Base-by-base conservation (phyloP, 2,329 filamentous ascomycete genomes). In the Beauveria medogensis region DNA sequence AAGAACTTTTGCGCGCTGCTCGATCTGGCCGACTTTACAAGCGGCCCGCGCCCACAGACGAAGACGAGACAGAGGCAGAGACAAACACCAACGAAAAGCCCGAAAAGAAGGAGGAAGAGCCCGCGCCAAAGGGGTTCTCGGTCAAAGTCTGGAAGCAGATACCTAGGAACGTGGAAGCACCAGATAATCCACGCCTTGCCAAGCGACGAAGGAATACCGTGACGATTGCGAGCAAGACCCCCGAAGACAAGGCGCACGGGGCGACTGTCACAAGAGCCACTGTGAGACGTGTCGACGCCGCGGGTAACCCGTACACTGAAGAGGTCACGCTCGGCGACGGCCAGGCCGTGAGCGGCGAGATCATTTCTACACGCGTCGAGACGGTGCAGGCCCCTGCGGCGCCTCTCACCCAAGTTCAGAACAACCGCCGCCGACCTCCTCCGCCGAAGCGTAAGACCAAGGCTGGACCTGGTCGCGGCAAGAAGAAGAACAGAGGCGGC, bases 361-460 rank as follows among this genome's bases (percentile, higher is more conserved):
- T 96, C 55, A 83, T 91, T 62, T 80, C 82, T 0, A 84, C 82
- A 1, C 80, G 80, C 7, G 75, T 84, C 18, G 78, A 85, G 41
- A 74, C 46, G 1, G 12, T 63, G 16, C 61, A 63, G 46, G n/a
- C 79, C 0, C 80, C 80, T 2, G 83, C 84, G 44, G 79, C 80
- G 6, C 82, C 81, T 1, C 80, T 82, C 26, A 74, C 82, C 7
- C 88, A 80, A 75, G 80, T 65, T 71, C 76, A 78, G 1, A 76
- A 78, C 2, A 72, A 69, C n/a, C 75, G 78, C 69, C 84, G 87
- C 69, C 85, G 88, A 63, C 87, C 88, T 0, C 88, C 87, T 30
- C 88, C 89, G 1, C 90, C 90, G 0, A 92, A 91, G 72, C 87
- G 90, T 72, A 96, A 93, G 78, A 80, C 83, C 53, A 92, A 90